These are phyloP conservation scores for Camptophora hylomeconis DNA, from an alignment of 2,329 filamentous ascomycete genomes.

Conservation along the genomic window DNA sequence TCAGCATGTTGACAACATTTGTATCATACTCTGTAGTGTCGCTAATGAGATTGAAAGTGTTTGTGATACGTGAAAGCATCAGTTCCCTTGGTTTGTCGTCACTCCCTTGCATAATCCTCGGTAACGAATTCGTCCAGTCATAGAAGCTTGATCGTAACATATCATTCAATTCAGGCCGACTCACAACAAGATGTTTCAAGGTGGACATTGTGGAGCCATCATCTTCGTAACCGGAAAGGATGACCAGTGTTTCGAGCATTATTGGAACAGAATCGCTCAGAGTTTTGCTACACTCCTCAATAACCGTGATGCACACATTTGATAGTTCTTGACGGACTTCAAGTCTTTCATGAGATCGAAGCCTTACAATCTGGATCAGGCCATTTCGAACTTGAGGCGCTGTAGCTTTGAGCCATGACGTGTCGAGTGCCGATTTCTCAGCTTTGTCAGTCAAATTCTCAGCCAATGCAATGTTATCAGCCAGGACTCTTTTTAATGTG, in stretches of 20 bases:
- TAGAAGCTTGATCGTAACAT: slow-evolving; percentile 59
- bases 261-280: slow-evolving; percentile 56
- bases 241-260: slow-evolving; percentile 69
- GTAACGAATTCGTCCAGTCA: slow-evolving; percentile 68
- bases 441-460: slow-evolving; percentile 14
- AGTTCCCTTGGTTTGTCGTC: slow-evolving; percentile 67
- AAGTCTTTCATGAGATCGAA: slow-evolving; percentile 55
- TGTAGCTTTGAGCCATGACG: slow-evolving; percentile 68
- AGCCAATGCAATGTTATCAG: slow-evolving; percentile 25
- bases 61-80: slow-evolving; percentile 62
- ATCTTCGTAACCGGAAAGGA: slow-evolving; percentile 44
- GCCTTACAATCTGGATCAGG: slow-evolving; percentile 60
- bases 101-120: slow-evolving; percentile 68
- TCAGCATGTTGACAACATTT: slow-evolving; percentile 52
- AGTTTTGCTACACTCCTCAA: slow-evolving; percentile 66
- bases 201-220: slow-evolving; percentile 25
- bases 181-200: slow-evolving; percentile 48
- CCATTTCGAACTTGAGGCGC: slow-evolving; percentile 70
- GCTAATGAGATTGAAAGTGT: slow-evolving; percentile 59
- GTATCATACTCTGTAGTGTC: slow-evolving; percentile 50
- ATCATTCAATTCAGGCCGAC: slow-evolving; percentile 50
- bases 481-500: slow-evolving; percentile 33
- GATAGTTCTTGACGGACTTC: slow-evolving; percentile 58
- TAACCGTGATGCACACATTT: slow-evolving; percentile 56
- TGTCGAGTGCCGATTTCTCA: slow-evolving; percentile 29